Conservation (phyloP, 2,329 filamentous ascomycete species). For the Venturia oleaginea region DNA sequence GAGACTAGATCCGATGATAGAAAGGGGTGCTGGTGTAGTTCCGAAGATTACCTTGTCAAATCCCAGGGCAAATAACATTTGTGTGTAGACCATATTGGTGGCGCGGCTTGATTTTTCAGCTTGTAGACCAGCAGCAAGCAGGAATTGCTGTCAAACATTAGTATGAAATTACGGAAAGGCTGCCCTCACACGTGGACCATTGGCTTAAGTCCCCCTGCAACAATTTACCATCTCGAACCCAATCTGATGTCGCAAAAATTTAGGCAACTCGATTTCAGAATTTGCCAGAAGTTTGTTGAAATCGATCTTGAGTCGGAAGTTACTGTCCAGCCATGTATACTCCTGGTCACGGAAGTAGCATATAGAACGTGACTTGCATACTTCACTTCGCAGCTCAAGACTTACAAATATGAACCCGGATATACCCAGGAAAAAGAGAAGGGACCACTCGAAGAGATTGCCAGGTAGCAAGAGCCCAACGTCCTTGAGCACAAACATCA, state of each 20-base stretch:
- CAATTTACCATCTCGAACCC: background rate
- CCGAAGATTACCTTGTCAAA: constrained; percentile 58
- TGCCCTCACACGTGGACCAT: background rate
- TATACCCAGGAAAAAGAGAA: constrained; percentile 58
- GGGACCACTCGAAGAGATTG: constrained; percentile 51
- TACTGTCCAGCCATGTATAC: background rate
- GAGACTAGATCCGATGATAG: constrained; percentile 51
- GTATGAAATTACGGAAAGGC: background rate
- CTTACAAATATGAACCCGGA: constrained; percentile 66
- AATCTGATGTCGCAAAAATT: background rate
- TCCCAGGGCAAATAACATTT: constrained; percentile 59
- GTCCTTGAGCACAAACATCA: constrained; percentile 47
- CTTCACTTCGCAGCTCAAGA: background rate
- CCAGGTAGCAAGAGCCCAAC: constrained; percentile 49
- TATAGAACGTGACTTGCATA: background rate
- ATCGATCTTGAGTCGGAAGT: background rate
- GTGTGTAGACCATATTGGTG: constrained; percentile 59
- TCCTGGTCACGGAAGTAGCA: background rate
- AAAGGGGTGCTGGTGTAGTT: constrained; percentile 46
- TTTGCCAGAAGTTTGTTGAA: background rate
- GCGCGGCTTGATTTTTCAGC: constrained; percentile 57
- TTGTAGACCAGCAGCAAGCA: constrained; percentile 68
- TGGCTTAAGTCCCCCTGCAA: background rate
- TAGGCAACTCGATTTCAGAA: background rate
- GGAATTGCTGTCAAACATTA: constrained; percentile 50